phyloP scores from a whole-genome alignment of 2,329 filamentous ascomycete species.

The Ilyonectria mors-panacis region DNA sequence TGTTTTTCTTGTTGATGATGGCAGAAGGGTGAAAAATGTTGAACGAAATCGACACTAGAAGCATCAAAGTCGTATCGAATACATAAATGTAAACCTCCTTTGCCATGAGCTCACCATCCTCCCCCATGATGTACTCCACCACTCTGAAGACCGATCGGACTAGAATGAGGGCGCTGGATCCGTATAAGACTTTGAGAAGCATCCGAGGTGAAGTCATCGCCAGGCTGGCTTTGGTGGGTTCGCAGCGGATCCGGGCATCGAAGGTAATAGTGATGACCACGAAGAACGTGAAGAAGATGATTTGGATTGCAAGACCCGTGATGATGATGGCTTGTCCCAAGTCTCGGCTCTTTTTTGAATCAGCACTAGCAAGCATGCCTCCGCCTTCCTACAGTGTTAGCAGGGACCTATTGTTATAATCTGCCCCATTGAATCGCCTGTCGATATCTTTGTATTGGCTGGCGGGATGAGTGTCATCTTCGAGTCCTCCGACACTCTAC shows the following conservation, averaged over 20 bases:
- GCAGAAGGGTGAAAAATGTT: slow-evolving; percentile 22
- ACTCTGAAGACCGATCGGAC: slow-evolving; percentile 56
- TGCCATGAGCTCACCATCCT: slow-evolving; percentile 47
- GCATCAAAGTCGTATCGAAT: slow-evolving; percentile 54
- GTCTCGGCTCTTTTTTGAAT: slow-evolving; percentile 35
- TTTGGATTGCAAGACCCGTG: slow-evolving; percentile 65
- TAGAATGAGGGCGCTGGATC: slow-evolving; percentile 50
- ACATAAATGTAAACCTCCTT: slow-evolving; percentile 52
- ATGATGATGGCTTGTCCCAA: slow-evolving; percentile 63
- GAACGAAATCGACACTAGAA: slow-evolving; percentile 35
- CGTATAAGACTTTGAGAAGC: slow-evolving; percentile 37
- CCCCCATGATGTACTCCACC: slow-evolving; percentile 55
- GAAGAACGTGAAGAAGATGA: slow-evolving; percentile 68
- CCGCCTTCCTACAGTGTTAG: slow-evolving; percentile 9
- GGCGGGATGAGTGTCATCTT: slow-evolving; percentile 22
- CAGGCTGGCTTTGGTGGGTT: slow-evolving; percentile 7
- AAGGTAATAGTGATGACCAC: slow-evolving; percentile 61
- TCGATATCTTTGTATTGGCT: slow-evolving; percentile 30
- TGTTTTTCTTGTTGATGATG: slow-evolving; percentile 18
- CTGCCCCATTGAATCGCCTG: neutral
- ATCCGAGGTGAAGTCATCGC: slow-evolving; percentile 44
- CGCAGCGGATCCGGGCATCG: slow-evolving; percentile 49
- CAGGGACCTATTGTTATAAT: neutral
- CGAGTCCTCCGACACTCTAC: slow-evolving; percentile 3
- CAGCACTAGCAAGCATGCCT: slow-evolving; percentile 27